Base-by-base conservation (phyloP, 768 basidiomycete genomes). In the Podaxis pistillaris region DNA sequence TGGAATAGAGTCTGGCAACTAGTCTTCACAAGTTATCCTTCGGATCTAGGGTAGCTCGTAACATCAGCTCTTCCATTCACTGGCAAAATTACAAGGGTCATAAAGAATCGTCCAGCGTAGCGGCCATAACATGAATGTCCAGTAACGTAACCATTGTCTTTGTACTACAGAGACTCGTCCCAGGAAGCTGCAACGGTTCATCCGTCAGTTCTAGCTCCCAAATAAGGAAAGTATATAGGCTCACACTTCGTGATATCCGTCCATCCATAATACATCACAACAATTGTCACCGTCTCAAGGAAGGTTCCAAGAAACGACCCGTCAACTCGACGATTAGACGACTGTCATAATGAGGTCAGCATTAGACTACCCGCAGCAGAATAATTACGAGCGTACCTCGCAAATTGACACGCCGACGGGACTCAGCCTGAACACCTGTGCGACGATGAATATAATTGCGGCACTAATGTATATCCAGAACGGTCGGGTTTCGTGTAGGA, bases 221-320 rank as follows among this genome's bases (percentile, higher is more conserved):
- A 63, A 53, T 44, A 51, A 60, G 55, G 30, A 49, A 53, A 47
- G 51, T 28, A 58, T 1, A 22, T 58, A 9, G 3, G 73, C 80
- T 52, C 56, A 85, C 89, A 89, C 82, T 93, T 91, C 13, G 91
- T 93, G 55, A 93, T 90, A 69, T 86, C 85, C 70, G 78, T 74
- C 93, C 93, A 94, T 13, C 82, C 90, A 33, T 84, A 69, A 71
- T 83, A 91, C 13, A 94, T 64, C 3, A 81, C 70, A 8, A 74
- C 79, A 1, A 94, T 83, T 0, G 88, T 73, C 1, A 80, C 83
- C 0, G 90, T 90, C 69, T 94, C 90, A 44, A 94, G 77, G 9
- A 93, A 64, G 0, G 93, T 93, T 2, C 88, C 86, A 30, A 94
- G 71, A 72, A 94, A 94, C 3, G 88, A 84, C 6, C 90, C 90